Conservation (phyloP, 257 asterid species). For the Pogostemon cablin region DNA sequence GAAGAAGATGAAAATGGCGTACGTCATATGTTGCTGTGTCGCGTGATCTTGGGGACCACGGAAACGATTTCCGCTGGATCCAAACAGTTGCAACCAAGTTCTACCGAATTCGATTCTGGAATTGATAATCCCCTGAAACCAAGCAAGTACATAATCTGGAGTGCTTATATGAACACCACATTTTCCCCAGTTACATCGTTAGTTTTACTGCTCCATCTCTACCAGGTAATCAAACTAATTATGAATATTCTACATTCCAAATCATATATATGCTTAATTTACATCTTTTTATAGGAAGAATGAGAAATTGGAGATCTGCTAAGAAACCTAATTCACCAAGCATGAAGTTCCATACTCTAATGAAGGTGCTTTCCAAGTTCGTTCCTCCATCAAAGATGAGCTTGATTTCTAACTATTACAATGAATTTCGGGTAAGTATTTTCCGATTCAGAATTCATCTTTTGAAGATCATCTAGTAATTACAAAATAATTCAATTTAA, state of each 20-base stretch:
- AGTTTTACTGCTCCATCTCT: constrained; percentile 37
- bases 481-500: neutral
- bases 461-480: neutral
- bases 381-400: constrained; percentile 42
- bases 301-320: constrained; percentile 14
- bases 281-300: neutral
- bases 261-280: neutral
- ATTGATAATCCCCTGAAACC: constrained; percentile 47
- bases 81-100: constrained; percentile 45
- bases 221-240: constrained; percentile 13
- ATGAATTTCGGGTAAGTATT: constrained; percentile 39
- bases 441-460: neutral
- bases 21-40: constrained; percentile 51
- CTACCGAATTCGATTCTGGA: constrained; percentile 49
- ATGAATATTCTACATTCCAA: too few relatives aligned
- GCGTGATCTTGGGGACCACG: constrained; percentile 54
- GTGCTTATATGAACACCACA: constrained; percentile 51
- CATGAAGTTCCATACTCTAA: constrained; percentile 36
- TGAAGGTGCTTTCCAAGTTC: constrained; percentile 41
- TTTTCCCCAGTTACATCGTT: constrained; percentile 43
- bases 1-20: constrained; percentile 54
- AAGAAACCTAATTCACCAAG: constrained; percentile 27
- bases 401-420: constrained; percentile 33
- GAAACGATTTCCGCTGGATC: constrained; percentile 46
- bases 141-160: constrained; percentile 47